Evolutionary conservation across 306 rosid species (phyloP).

Genomic region (Rubus parviflorus): DNA sequence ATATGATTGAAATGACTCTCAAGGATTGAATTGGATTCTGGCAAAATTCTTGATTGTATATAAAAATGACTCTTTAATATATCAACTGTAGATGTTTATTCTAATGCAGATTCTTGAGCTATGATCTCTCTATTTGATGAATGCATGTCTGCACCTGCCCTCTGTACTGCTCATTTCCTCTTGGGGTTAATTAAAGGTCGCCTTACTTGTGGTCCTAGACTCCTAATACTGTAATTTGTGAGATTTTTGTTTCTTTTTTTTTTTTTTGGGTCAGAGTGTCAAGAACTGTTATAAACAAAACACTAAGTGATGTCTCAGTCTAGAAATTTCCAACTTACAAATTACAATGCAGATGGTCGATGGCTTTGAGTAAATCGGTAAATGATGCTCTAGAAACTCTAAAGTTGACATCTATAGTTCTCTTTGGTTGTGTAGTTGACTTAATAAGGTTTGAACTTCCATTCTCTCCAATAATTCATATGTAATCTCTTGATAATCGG

Average conservation of each 20-base stretch:
- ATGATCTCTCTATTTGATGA: neutral
- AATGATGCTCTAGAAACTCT: neutral
- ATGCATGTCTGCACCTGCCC: neutral
- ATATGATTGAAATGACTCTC: constrained; percentile 26
- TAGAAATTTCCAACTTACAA: neutral
- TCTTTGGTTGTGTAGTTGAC: neutral
- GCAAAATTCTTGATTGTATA: constrained; percentile 26
- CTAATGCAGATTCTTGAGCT: neutral
- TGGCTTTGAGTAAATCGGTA: neutral
- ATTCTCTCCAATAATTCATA: neutral
- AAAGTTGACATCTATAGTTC: neutral
- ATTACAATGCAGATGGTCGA: neutral
- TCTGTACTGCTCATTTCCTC: neutral
- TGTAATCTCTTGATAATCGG: neutral
- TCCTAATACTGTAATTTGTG: neutral
- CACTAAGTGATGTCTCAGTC: neutral
- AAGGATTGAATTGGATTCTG: constrained; percentile 17
- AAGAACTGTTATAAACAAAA: neutral
- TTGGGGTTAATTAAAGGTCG: neutral
- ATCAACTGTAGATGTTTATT: neutral
- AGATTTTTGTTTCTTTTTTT: neutral
- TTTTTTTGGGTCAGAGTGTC: neutral
- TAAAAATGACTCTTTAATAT: neutral
- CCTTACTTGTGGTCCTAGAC: neutral
- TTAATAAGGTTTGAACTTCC: neutral